Percentiles rank a stretch among this genome's conserved stretches.
These are phyloP conservation scores for Colletotrichum somersetense DNA, from an alignment of 2,329 filamentous ascomycete genomes.

Conservation along the genomic window DNA sequence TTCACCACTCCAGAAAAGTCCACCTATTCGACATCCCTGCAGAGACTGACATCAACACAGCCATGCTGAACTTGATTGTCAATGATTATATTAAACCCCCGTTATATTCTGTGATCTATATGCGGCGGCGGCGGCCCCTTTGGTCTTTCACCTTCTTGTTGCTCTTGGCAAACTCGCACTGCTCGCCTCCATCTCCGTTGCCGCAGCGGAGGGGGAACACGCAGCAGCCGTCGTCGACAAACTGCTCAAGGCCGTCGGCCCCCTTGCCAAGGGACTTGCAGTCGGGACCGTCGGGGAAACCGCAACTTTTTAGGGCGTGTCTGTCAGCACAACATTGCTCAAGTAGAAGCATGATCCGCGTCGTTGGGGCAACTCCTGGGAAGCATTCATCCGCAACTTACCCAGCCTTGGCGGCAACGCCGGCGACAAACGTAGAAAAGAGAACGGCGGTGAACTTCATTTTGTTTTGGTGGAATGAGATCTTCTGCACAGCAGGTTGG, in stretches of 20 bases:
- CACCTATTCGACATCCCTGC: background rate
- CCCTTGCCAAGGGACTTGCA: constrained; percentile 27
- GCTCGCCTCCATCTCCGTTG: constrained; percentile 23
- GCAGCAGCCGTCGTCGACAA: constrained; percentile 27
- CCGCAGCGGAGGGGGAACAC: constrained; percentile 18
- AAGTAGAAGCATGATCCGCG: background rate
- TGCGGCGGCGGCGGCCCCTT: background rate
- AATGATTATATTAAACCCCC: background rate
- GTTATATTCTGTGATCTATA: background rate
- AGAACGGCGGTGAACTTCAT: constrained; percentile 11
- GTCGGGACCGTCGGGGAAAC: constrained; percentile 15
- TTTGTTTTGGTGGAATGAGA: background rate
- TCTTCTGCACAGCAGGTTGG: background rate
- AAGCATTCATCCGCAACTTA: background rate
- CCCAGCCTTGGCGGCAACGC: constrained; percentile 10
- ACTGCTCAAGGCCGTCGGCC: constrained; percentile 23
- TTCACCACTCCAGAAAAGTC: background rate
- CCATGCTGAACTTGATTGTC: background rate
- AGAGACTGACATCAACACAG: background rate
- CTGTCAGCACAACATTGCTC: background rate
- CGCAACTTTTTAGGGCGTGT: background rate
- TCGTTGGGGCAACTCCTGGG: background rate
- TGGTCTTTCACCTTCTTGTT: background rate
- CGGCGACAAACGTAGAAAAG: background rate
- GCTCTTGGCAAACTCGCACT: constrained; percentile 20